These are phyloP conservation scores for Leishmania mexicana DNA, from an alignment of 208 protist genomes.

Conservation along the genomic window DNA sequence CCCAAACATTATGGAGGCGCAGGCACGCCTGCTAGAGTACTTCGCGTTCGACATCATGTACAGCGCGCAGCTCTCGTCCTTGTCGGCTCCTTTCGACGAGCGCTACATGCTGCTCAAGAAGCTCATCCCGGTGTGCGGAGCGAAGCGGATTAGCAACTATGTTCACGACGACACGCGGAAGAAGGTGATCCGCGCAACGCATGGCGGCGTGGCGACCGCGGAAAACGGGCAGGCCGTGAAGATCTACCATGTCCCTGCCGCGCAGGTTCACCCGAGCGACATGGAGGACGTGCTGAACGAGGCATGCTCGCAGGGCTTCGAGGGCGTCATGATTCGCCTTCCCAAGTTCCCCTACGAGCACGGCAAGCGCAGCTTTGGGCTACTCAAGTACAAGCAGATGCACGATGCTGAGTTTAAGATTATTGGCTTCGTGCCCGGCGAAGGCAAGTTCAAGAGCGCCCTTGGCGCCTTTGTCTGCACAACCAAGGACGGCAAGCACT, in stretches of 20 bases:
- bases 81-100: conserved; percentile 70
- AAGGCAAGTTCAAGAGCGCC: conserved; percentile 86
- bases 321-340: conserved; percentile 90
- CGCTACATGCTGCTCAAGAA: conserved; percentile 82
- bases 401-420: conserved; percentile 92
- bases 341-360: conserved; percentile 87
- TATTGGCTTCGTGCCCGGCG: conserved; percentile 76
- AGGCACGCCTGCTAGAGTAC: conserved; percentile 77
- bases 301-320: conserved; percentile 87
- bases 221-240: conserved; percentile 39
- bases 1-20: conserved; percentile 37
- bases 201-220: conserved; percentile 4
- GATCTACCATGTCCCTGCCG: conserved; percentile 85
- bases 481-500: conserved; percentile 76
- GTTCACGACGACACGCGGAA: conserved; percentile 78
- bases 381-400: conserved; percentile 93
- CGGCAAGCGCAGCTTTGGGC: conserved; percentile 87
- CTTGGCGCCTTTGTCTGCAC: conserved; percentile 87
- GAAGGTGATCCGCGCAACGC: conserved; percentile 64
- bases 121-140: conserved; percentile 75
- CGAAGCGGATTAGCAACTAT: conserved; percentile 88
- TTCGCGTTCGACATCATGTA: conserved; percentile 93
- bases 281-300: conserved; percentile 82
- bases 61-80: conserved; percentile 52
- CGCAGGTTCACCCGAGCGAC: conserved; percentile 69